A percentile compares a stretch with the other conserved stretches of the same genome.
Conservation (phyloP, 2,329 filamentous ascomycete species). For the Ploettnerulaceae sp. region DNA sequence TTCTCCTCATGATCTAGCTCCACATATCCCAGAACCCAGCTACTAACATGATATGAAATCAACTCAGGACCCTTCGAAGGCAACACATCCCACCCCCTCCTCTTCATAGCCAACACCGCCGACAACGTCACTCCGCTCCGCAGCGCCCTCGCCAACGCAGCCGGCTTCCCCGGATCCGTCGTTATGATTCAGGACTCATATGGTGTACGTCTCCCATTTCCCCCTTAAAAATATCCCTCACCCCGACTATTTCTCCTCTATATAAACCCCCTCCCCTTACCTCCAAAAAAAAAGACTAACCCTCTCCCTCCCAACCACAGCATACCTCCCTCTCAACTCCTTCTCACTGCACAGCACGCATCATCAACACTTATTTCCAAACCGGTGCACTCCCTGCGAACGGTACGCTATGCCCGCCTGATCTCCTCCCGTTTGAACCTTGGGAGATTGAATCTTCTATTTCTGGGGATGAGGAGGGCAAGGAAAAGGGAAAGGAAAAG, state of each 20-base stretch:
- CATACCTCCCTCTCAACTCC: conserved; percentile 42
- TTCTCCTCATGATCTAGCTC: background rate
- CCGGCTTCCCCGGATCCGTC: conserved; percentile 41
- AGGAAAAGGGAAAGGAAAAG: too few species aligned
- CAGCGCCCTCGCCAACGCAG: conserved; percentile 32
- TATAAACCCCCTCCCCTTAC: background rate
- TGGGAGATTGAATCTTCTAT: conserved; percentile 11
- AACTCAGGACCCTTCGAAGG: conserved; percentile 31
- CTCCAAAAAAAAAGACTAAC: background rate
- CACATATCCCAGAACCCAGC: background rate
- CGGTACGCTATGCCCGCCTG: conserved; percentile 43
- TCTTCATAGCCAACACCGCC: conserved; percentile 36
- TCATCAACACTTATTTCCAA: conserved; percentile 38
- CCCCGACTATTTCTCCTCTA: background rate
- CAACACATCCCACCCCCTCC: conserved; percentile 35
- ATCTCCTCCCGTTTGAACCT: conserved; percentile 39
- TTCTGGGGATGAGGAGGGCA: background rate
- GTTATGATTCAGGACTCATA: conserved; percentile 47
- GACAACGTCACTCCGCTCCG: conserved; percentile 36
- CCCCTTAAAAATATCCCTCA: background rate
- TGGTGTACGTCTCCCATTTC: conserved; percentile 38
- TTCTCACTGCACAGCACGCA: conserved; percentile 34
- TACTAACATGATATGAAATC: background rate
- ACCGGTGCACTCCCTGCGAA: conserved; percentile 39
- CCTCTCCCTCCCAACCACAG: conserved; percentile 27